phyloP scores from a whole-genome alignment of 2,329 filamentous ascomycete genomes.

The Podosphaera leucotricha region DNA sequence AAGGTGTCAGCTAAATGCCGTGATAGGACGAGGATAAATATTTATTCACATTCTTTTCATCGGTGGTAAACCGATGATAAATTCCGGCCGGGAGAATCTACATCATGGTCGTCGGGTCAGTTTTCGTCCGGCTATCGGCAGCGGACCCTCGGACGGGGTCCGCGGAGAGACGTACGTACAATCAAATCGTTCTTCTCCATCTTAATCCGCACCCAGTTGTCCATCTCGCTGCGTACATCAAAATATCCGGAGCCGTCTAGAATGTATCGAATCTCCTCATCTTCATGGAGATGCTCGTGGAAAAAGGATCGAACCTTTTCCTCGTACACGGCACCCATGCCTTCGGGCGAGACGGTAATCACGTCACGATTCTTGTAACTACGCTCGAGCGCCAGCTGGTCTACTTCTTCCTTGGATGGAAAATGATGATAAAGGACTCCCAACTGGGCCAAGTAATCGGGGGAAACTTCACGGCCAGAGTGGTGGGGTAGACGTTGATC shows the following conservation, averaged over 20 bases:
- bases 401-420: conserved; percentile 38
- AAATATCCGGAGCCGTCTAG: conserved; percentile 76
- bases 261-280: conserved; percentile 95
- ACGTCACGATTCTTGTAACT: conserved; percentile 89
- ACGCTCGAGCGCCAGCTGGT: conserved; percentile 49
- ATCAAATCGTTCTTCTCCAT: conserved; percentile 77
- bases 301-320: conserved; percentile 89
- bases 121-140: not conserved
- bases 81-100: conserved; percentile 75
- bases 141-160: not conserved
- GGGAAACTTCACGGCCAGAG: conserved; percentile 46
- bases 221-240: conserved; percentile 61
- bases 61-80: conserved; percentile 93
- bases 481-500: conserved; percentile 86
- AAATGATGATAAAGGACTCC: conserved; percentile 63
- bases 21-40: not conserved
- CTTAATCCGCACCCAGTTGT: conserved; percentile 72
- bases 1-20: not conserved
- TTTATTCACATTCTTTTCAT: conserved; percentile 58
- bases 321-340: conserved; percentile 74
- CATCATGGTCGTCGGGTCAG: not conserved
- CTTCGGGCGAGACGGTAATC: conserved; percentile 65
- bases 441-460: conserved; percentile 42
- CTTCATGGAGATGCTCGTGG: conserved; percentile 86
- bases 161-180: conserved; percentile 6